These are phyloP conservation scores for Paramecium pentaurelia DNA, from an alignment of 73 alveolate genomes.

Conservation along the genomic window DNA sequence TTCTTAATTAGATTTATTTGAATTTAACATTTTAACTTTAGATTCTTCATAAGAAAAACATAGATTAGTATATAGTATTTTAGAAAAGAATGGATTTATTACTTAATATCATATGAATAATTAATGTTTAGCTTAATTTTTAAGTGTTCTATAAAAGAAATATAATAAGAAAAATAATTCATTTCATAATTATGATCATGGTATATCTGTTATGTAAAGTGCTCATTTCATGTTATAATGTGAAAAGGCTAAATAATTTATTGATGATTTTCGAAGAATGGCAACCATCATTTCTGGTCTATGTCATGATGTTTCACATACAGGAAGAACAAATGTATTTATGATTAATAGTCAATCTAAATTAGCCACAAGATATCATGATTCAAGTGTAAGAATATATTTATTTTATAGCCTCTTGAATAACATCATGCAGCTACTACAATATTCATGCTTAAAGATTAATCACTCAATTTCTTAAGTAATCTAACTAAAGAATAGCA, in stretches of 20 bases:
- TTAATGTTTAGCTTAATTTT: slow-evolving; percentile 32
- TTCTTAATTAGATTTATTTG: slow-evolving; percentile 44
- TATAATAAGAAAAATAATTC: slow-evolving; percentile 53
- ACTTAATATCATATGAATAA: neutral
- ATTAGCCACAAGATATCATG: slow-evolving; percentile 57
- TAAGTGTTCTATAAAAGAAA: slow-evolving; percentile 24
- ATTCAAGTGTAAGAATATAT: slow-evolving; percentile 23
- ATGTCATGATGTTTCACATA: slow-evolving; percentile 59
- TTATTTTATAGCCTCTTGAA: slow-evolving; percentile 37
- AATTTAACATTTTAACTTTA: slow-evolving; percentile 30
- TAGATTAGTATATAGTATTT: slow-evolving; percentile 39
- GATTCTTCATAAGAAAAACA: slow-evolving; percentile 5
- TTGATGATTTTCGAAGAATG: slow-evolving; percentile 29
- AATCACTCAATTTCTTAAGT: slow-evolving; percentile 8
- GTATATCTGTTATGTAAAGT: slow-evolving; percentile 60
- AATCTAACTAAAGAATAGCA: neutral
- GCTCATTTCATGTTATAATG: slow-evolving; percentile 22
- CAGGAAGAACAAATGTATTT: slow-evolving; percentile 53
- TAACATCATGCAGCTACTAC: slow-evolving; percentile 62
- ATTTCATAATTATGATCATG: slow-evolving; percentile 62
- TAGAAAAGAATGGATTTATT: slow-evolving; percentile 35
- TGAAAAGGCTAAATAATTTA: slow-evolving; percentile 7
- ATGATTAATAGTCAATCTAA: slow-evolving; percentile 44
- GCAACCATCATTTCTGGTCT: slow-evolving; percentile 50
- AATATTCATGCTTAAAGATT: slow-evolving; percentile 42